Conservation (phyloP, 2,329 filamentous ascomycete species). For the Grosmannia huntii region DNA sequence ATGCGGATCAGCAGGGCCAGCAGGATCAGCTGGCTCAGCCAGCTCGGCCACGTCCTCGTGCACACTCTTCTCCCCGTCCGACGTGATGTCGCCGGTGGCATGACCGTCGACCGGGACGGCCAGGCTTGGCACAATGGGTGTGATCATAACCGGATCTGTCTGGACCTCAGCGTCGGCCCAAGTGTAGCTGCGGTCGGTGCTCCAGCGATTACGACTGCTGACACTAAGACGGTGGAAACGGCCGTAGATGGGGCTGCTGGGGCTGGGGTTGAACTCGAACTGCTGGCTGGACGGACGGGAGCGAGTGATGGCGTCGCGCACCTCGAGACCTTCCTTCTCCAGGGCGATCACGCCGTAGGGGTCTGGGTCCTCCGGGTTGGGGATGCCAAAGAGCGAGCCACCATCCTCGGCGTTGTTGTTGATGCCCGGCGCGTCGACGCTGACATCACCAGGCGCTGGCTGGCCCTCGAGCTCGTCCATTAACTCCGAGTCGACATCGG, state of each 20-base stretch:
- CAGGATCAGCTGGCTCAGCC: neutral
- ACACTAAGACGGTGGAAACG: conserved; percentile 8
- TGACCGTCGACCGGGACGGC: too few species aligned
- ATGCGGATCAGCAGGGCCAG: neutral
- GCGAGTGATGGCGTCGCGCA: conserved; percentile 23
- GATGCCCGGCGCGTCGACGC: conserved; percentile 16
- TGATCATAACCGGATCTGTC: conserved; percentile 7
- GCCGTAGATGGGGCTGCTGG: conserved; percentile 19
- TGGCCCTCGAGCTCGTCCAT: conserved; percentile 22
- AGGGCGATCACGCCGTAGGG: conserved; percentile 24
- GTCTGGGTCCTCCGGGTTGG: conserved; percentile 23
- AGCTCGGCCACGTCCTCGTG: conserved; percentile 5
- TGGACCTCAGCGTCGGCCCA: conserved; percentile 3
- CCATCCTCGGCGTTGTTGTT: neutral
- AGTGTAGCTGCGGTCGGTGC: neutral
- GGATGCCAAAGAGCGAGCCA: conserved; percentile 21
- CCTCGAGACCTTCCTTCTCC: conserved; percentile 22
- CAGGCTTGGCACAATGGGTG: neutral
- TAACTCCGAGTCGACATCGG: conserved; percentile 19
- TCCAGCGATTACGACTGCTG: conserved; percentile 3
- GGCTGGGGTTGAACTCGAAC: conserved; percentile 24
- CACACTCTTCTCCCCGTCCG: conserved; percentile 3
- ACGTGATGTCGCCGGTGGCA: neutral
- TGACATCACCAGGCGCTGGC: conserved; percentile 23
- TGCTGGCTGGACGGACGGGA: conserved; percentile 21